These are phyloP conservation scores for Moricandia arvensis DNA, from an alignment of 345 rosid genomes.

Conservation along the genomic window DNA sequence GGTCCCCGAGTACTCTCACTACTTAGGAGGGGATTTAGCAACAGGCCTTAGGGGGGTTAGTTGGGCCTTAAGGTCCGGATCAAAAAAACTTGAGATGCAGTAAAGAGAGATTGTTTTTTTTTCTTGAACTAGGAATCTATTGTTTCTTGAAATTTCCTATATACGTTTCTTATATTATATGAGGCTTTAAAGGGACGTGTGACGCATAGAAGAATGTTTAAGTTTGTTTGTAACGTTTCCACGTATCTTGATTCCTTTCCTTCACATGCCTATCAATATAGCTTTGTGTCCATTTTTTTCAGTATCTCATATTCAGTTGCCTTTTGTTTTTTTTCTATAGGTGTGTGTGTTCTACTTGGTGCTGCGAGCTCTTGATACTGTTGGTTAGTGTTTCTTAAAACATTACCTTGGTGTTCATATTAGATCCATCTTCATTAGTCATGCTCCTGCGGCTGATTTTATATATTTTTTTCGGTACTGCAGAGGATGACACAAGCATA, in stretches of 20 bases:
- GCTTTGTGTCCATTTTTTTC: neutral
- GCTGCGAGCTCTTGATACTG: conserved; percentile 95
- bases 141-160: neutral
- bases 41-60: too few species aligned
- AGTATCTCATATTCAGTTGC: neutral
- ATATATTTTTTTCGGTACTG: conserved; percentile 4
- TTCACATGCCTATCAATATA: neutral
- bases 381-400: conserved; percentile 55
- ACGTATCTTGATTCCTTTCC: neutral
- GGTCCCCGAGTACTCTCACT: too few species aligned
- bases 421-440: neutral
- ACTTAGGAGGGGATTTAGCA: too few species aligned
- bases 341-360: conserved; percentile 91
- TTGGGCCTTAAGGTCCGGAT: too few species aligned
- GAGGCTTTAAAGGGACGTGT: neutral
- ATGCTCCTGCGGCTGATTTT: neutral
- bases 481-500: conserved; percentile 99
- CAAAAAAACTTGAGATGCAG: neutral
- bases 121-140: neutral
- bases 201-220: neutral
- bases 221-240: neutral
- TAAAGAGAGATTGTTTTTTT: neutral
- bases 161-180: neutral
- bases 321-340: conserved; percentile 38
- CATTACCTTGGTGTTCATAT: conserved; percentile 5